Evolutionary conservation across 768 basidiomycete genomes (phyloP), one percentile per base, ranked within the genome.

Genomic region (Lactarius deliciosus): DNA sequence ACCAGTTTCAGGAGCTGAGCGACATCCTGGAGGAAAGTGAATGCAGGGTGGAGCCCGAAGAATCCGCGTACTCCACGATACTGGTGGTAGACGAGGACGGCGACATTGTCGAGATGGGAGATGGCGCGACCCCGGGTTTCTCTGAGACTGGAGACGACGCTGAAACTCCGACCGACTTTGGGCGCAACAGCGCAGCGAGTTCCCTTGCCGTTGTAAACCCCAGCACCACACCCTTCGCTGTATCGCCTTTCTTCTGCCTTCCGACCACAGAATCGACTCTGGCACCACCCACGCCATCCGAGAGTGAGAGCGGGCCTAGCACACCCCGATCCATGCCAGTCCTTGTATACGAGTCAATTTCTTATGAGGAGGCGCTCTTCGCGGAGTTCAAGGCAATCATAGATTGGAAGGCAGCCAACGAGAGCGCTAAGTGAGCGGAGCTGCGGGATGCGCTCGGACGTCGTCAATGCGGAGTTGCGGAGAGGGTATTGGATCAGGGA

Each of bases 11-110:
- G 30, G 55, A 30, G 18, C 30, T 20, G 55, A 32, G 16, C 60
- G 32, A 28, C 43, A 57, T 64, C 63, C 63, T 57, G 63, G 63
- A 38, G 57, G 59, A 54, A 57, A n/a, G 38, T 16, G 64, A 64
- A 38, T 10, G 30, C 38, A 50, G 25, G 40, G 28, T 13, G 18
- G 63, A 47, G 43, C n/a, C 22, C 5, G 11, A 11, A 10, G 34
- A 47, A 10, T 18, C 15, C 1, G 63, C 20, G n/a, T 36, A 11
- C 18, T 30, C 8, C 55, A 20, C 20, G 1, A 16, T n/a, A 25
- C 41, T 20, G 18, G 41, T 8, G 2, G 56, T 22, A 20, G 43
- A 57, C 16, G 63, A 53, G 25, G 50, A 25, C 15, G 25, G 25
- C 30, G 18, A 47, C 13, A 22, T 50, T 6, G 5, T 2, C 18